These are phyloP conservation scores for Cytospora piceae DNA, from an alignment of 2,329 filamentous ascomycete genomes.

Conservation along the genomic window DNA sequence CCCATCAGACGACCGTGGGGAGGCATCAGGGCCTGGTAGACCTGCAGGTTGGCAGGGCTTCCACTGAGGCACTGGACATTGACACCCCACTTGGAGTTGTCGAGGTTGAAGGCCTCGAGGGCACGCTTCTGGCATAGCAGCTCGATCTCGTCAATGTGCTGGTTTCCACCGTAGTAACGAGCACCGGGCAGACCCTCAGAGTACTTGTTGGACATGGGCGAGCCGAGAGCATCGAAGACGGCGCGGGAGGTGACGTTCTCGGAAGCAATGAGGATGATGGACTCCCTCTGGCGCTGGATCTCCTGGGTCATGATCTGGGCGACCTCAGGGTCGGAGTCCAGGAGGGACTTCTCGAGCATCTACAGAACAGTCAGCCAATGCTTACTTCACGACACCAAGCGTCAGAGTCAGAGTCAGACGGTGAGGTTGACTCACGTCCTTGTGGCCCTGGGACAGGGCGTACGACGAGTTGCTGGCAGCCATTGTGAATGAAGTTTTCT, in stretches of 20 bases:
- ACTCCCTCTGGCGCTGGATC: slow-evolving; percentile 96
- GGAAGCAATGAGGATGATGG: slow-evolving; percentile 96
- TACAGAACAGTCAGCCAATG: slow-evolving; percentile 46
- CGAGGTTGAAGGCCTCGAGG: slow-evolving; percentile 86
- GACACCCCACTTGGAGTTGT: slow-evolving; percentile 92
- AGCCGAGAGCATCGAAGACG: slow-evolving; percentile 96
- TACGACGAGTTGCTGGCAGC: slow-evolving; percentile 39
- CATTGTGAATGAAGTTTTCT: slow-evolving; percentile 35
- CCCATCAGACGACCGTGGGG: slow-evolving; percentile 97
- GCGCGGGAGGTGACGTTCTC: slow-evolving; percentile 99
- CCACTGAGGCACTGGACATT: slow-evolving; percentile 95
- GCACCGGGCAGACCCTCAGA: slow-evolving; percentile 98
- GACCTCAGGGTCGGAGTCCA: slow-evolving; percentile 91
- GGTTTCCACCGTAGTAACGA: slow-evolving; percentile 98
- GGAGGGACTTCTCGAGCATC: slow-evolving; percentile 95
- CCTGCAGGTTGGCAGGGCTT: slow-evolving; percentile 94
- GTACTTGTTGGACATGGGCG: slow-evolving; percentile 98
- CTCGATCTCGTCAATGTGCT: slow-evolving; percentile 98
- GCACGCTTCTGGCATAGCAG: slow-evolving; percentile 92
- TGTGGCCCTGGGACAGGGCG: slow-evolving; percentile 43
- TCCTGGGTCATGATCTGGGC: slow-evolving; percentile 96
- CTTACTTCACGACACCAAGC: slow-evolving; percentile 16
- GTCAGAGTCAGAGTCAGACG: neutral
- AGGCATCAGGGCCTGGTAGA: slow-evolving; percentile 96
- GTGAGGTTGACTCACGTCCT: slow-evolving; percentile 37